Evolutionary conservation across 495 filamentous ascomycete species (phyloP).

Genomic region (Neurospora sp.): DNA sequence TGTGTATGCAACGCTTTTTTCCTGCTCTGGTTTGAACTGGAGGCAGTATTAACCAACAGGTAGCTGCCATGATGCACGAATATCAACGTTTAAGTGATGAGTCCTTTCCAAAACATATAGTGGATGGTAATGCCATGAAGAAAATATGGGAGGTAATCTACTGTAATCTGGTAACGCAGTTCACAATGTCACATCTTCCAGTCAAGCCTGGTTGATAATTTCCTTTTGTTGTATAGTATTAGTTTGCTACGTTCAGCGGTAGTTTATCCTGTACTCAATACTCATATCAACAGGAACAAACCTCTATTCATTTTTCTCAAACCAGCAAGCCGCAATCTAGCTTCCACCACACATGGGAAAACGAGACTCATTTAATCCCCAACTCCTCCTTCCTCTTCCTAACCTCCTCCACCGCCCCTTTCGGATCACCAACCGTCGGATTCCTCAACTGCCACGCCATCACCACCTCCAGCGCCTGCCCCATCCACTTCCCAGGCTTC

Average conservation of each 20-base stretch:
- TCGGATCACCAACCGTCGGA: constrained; percentile 50
- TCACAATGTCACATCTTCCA: not conserved
- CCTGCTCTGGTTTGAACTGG: not conserved
- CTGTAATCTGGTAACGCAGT: not conserved
- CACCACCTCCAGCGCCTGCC: constrained; percentile 55
- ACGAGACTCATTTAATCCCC: constrained; percentile 24
- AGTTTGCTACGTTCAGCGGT: not conserved
- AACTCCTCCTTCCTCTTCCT: constrained; percentile 44
- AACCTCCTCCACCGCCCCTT: constrained; percentile 57
- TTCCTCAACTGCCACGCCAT: constrained; percentile 81
- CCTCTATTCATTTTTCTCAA: not conserved
- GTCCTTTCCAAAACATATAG: not conserved
- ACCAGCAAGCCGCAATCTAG: not conserved
- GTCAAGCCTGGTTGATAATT: not conserved
- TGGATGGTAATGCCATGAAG: not conserved
- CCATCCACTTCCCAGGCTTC: constrained; percentile 70
- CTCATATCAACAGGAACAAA: not conserved
- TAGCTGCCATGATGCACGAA: not conserved
- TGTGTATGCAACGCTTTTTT: not conserved
- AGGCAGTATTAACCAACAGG: no score
- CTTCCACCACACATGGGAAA: no score
- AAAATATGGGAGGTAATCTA: not conserved
- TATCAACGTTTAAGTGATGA: not conserved
- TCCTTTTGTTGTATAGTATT: not conserved
- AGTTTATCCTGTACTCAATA: not conserved